Base-by-base conservation (phyloP, 1,284 basidiomycete species). In the Cryptococcus sp. region DNA sequence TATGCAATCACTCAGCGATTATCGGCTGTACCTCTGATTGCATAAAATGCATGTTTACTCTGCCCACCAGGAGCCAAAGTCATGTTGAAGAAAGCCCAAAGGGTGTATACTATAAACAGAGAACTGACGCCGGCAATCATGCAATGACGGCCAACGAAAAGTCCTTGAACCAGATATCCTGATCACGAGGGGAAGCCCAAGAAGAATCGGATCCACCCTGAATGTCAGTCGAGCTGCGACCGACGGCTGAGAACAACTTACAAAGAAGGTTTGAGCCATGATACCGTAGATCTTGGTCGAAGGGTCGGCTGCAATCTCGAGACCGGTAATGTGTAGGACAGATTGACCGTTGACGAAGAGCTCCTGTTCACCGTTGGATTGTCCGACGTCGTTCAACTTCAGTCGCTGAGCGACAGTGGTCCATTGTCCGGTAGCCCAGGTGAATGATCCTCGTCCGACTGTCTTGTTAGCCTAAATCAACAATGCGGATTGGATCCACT, bases 401-500 rank as follows among this genome's bases (percentile, higher is more conserved):
- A 87, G 75, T n/a, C 85, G 76, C 54, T 85, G 77, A 0, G 82
- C 80, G 19, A 87, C 67, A 1, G 78, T 78, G 2, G 77, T 76
- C 85, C 86, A 88, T 63, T 83, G 80, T 9, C 82, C 84, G 3
- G 70, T 64, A 7, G 78, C 72, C 74, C 82, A 91, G 2, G 60
- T 67, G 78, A 88, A 91, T 0, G 85, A 78, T 0, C 87, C 87
- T 11, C 89, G 81, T 5, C 84, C 86, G 54, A 91, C 76, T 2
- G 84, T 85, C 10, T 34, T 14, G 41, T n/a, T 24, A 7, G 37
- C 21, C 41, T 42, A 31, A 40, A 10, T 31, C 24, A 21, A 41
- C n/a, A 22, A 23, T 41, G 22, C 48, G 25, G 21, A 46, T 21
- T 28, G 21, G 32, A 41, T 13, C 45, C 18, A 62, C 62, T 55